Conservation (phyloP, 139 green algal genomes). For the Coelastrella sp. region DNA sequence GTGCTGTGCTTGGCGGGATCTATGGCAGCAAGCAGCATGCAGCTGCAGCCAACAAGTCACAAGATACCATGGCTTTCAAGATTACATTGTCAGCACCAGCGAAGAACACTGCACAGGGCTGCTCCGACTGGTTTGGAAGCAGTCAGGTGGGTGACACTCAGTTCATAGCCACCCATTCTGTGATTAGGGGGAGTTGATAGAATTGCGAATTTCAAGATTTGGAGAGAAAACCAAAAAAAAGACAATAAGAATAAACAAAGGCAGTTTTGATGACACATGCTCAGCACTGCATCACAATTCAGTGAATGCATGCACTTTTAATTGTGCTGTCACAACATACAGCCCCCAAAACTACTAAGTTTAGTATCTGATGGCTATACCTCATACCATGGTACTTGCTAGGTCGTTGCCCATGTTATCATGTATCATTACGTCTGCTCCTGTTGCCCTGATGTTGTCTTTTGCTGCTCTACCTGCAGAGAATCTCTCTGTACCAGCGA, state of each 20-base stretch:
- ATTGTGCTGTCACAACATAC: too few species aligned
- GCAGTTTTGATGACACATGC: too few species aligned
- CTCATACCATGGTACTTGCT: too few species aligned
- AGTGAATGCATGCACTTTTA: too few species aligned
- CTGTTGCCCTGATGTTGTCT: background rate
- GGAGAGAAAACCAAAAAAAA: too few species aligned
- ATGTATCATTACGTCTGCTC: background rate
- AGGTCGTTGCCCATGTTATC: too few species aligned
- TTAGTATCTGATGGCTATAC: too few species aligned
- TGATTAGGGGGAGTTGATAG: background rate
- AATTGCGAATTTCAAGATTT: background rate
- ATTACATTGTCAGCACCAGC: constrained; percentile 9
- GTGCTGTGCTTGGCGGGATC: background rate
- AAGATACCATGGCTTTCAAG: background rate
- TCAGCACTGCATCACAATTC: too few species aligned
- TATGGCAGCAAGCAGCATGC: background rate
- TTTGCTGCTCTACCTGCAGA: background rate
- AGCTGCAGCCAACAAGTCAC: background rate
- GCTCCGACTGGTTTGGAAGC: constrained; percentile 7
- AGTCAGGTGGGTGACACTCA: background rate
- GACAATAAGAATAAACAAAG: too few species aligned
- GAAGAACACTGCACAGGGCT: background rate
- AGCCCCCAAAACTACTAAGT: too few species aligned
- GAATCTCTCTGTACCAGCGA: background rate
- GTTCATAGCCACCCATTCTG: background rate